Percentiles rank a stretch among this genome's conserved stretches.
These are phyloP conservation scores for Pterulicium gracile DNA, from an alignment of 1,284 basidiomycete genomes.

Conservation along the genomic window DNA sequence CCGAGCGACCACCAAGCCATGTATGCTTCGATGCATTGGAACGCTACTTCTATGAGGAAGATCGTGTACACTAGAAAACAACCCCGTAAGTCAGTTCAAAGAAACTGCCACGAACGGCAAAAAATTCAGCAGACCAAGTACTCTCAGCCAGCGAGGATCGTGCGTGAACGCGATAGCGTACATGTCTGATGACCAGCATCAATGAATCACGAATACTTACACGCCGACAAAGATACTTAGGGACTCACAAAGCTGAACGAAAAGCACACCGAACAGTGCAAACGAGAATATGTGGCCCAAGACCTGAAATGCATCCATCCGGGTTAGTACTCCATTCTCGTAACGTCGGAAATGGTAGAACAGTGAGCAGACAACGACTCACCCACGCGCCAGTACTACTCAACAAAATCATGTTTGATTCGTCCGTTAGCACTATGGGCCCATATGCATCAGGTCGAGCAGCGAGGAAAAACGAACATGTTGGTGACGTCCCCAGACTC, in stretches of 20 bases:
- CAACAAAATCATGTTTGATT: too few species aligned
- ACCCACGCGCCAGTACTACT: too few species aligned
- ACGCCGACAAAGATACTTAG: background rate
- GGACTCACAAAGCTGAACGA: background rate
- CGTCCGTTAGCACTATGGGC: too few species aligned
- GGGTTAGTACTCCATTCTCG: too few species aligned
- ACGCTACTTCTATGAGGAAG: background rate
- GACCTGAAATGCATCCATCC: too few species aligned
- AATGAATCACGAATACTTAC: background rate
- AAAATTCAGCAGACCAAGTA: background rate
- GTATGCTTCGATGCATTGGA: background rate
- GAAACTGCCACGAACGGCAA: background rate
- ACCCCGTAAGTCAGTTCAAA: too few species aligned
- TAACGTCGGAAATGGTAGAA: too few species aligned
- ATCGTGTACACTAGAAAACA: background rate
- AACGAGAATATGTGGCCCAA: background rate
- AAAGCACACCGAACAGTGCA: background rate
- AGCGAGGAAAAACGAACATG: too few species aligned
- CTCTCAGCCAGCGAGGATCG: background rate
- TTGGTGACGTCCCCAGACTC: too few species aligned
- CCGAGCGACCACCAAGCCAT: background rate
- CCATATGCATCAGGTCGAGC: too few species aligned
- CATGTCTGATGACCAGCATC: background rate
- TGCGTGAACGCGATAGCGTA: background rate
- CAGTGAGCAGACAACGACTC: too few species aligned